These are phyloP conservation scores for Lipomyces starkeyi DNA, from an alignment of 805 yeast genomes.

Conservation along the genomic window DNA sequence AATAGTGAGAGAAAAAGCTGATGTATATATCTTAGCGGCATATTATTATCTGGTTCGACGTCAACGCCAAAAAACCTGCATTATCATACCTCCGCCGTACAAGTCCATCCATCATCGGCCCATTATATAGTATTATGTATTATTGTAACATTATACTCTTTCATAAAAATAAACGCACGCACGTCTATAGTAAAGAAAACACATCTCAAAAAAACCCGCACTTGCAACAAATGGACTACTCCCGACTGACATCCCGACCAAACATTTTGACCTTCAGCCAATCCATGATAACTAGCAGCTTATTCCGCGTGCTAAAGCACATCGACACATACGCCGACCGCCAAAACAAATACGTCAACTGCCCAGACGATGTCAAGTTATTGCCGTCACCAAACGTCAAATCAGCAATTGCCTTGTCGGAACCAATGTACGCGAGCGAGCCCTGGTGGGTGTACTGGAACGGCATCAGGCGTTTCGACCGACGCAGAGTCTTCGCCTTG, in stretches of 20 bases:
- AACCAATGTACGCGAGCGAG: constrained; percentile 90
- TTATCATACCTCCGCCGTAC: too few species aligned
- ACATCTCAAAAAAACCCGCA: background rate
- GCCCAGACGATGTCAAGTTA: constrained; percentile 81
- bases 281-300: constrained; percentile 81
- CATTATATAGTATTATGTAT: too few species aligned
- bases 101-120: too few species aligned
- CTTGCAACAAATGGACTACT: constrained; percentile 48
- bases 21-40: too few species aligned
- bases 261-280: constrained; percentile 87
- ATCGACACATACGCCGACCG: constrained; percentile 90
- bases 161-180: too few species aligned
- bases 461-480: constrained; percentile 51
- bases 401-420: constrained; percentile 92
- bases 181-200: too few species aligned
- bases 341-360: constrained; percentile 91
- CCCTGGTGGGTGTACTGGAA: constrained; percentile 90
- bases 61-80: too few species aligned
- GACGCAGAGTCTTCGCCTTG: constrained; percentile 50
- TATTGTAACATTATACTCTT: too few species aligned
- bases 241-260: constrained; percentile 94
- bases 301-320: constrained; percentile 89
- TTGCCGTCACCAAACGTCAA: constrained; percentile 69
- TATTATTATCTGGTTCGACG: too few species aligned
- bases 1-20: too few species aligned